phyloP scores from a whole-genome alignment of 345 rosid genomes.

The Acer campestre region DNA sequence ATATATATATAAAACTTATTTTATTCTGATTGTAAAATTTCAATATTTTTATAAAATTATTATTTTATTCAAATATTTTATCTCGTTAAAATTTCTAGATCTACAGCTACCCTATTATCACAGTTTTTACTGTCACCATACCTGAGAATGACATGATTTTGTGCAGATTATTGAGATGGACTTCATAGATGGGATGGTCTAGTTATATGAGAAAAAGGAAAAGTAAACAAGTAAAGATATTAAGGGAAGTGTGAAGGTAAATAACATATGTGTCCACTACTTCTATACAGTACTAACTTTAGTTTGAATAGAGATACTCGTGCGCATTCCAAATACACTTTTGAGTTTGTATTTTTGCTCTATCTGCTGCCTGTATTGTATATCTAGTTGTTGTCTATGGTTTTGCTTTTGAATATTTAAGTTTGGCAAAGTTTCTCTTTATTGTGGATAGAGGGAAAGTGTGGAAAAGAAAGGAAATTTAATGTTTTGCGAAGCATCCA shows the following conservation, averaged over 20 bases:
- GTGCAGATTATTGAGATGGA: constrained; percentile 16
- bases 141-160: background rate
- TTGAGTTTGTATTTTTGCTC: background rate
- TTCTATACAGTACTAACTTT: no score
- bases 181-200: background rate
- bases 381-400: no score
- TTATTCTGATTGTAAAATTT: no score
- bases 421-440: background rate
- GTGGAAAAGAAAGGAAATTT: background rate
- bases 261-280: background rate
- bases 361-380: no score
- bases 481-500: background rate
- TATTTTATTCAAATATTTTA: no score
- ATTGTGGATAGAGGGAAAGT: background rate
- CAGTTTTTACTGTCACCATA: no score
- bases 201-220: background rate
- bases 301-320: background rate
- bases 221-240: background rate
- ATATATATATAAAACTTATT: no score
- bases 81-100: no score
- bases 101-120: no score
- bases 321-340: background rate
- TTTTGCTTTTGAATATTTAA: background rate
- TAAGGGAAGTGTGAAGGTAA: background rate
- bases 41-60: no score